Conservation (phyloP, 148 eudicot species). For the Oxyria digyna region DNA sequence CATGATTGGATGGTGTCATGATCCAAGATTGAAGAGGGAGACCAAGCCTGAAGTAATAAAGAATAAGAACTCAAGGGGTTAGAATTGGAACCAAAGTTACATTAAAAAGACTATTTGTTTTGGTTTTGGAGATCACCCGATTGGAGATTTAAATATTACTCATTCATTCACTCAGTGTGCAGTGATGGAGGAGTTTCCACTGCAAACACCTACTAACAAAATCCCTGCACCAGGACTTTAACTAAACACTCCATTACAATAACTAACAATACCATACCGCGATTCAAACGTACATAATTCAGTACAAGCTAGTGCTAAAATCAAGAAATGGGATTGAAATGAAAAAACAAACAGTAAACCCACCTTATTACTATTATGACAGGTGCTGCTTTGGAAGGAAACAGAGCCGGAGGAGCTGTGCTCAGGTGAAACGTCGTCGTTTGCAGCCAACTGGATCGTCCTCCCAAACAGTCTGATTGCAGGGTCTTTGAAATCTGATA, state of each 20-base stretch:
- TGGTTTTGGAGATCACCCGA: background rate
- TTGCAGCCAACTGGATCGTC: background rate
- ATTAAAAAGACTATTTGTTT: background rate
- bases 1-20: no score
- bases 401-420: background rate
- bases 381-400: background rate
- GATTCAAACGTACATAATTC: conserved; percentile 17
- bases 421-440: background rate
- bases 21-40: background rate
- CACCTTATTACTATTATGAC: background rate
- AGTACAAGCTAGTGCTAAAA: no score
- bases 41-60: background rate
- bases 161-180: background rate
- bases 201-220: background rate
- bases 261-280: conserved; percentile 23
- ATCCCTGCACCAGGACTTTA: conserved; percentile 1
- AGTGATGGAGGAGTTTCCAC: background rate
- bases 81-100: background rate
- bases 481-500: background rate
- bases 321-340: background rate
- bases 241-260: conserved; percentile 1
- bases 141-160: background rate
- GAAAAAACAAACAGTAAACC: background rate
- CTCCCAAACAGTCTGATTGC: background rate
- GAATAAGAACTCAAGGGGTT: background rate